phyloP scores from a whole-genome alignment of 2,329 filamentous ascomycete species.

The Hansfordia pulvinata region DNA sequence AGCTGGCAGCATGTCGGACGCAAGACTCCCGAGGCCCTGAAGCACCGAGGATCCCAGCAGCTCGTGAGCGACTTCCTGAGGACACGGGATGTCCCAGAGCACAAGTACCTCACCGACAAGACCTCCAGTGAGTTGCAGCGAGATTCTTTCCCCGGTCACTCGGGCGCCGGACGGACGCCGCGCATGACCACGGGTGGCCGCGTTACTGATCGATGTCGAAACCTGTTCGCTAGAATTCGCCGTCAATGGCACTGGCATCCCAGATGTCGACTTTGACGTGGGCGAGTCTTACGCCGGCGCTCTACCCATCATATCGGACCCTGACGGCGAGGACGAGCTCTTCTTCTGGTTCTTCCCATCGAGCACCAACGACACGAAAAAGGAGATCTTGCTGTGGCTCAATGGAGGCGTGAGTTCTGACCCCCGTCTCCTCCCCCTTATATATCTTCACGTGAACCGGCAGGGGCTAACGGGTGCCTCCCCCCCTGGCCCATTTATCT shows the following conservation, averaged over 20 bases:
- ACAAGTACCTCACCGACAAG: conserved; percentile 14
- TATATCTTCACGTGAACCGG: not conserved
- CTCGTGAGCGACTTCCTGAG: conserved; percentile 10
- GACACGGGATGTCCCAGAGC: conserved; percentile 9
- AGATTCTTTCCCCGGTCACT: too few relatives aligned
- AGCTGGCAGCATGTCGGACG: conserved; percentile 18
- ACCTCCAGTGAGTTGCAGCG: conserved; percentile 14
- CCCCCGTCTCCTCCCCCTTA: not conserved
- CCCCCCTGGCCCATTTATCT: too few relatives aligned
- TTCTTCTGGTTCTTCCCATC: conserved; percentile 50
- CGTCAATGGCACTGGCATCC: conserved; percentile 50
- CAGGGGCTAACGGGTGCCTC: not conserved
- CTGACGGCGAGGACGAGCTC: conserved; percentile 35
- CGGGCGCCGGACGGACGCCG: too few relatives aligned
- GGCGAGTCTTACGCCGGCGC: conserved; percentile 52
- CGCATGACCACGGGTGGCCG: too few relatives aligned
- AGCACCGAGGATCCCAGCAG: conserved; percentile 2
- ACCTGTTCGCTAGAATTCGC: too few relatives aligned
- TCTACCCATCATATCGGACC: conserved; percentile 38
- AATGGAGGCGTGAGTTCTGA: conserved; percentile 27
- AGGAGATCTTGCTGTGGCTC: conserved; percentile 40
- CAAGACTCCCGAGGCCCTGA: conserved; percentile 8
- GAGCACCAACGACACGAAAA: conserved; percentile 23
- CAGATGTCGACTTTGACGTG: conserved; percentile 57
- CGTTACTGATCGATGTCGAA: too few relatives aligned